Evolutionary conservation across 2,329 filamentous ascomycete species (phyloP).

Genomic region (Aspergillus eucalypticola): DNA sequence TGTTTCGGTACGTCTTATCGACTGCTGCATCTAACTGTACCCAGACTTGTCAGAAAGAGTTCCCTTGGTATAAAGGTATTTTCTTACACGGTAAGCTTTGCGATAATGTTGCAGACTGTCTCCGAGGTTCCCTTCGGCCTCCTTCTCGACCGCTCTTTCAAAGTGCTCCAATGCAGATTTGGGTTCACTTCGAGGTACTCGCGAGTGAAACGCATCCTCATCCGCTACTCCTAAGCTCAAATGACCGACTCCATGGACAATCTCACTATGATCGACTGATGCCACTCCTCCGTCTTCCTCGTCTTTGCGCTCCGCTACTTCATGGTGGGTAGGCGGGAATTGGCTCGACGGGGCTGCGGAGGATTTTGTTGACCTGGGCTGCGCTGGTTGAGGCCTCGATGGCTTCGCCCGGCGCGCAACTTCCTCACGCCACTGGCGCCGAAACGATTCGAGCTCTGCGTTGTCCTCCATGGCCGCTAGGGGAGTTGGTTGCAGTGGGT

Average conservation of each 20-base stretch:
- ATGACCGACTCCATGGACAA: slow-evolving; percentile 38
- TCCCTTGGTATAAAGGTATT: slow-evolving; percentile 6
- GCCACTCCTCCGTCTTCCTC: slow-evolving; percentile 33
- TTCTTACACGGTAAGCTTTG: slow-evolving; percentile 78
- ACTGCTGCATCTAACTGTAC: slow-evolving; percentile 76
- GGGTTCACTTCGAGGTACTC: slow-evolving; percentile 51
- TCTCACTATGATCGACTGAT: slow-evolving; percentile 29
- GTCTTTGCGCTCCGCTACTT: slow-evolving; percentile 40
- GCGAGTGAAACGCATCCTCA: slow-evolving; percentile 42
- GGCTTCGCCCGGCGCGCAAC: slow-evolving; percentile 56
- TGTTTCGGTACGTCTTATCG: slow-evolving; percentile 83
- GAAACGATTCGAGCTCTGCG: slow-evolving; percentile 81
- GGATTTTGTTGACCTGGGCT: slow-evolving; percentile 16
- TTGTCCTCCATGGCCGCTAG: slow-evolving; percentile 46
- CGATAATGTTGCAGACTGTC: slow-evolving; percentile 88
- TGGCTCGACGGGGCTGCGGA: slow-evolving; percentile 28
- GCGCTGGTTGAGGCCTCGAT: slow-evolving; percentile 15
- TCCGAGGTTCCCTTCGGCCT: slow-evolving; percentile 79
- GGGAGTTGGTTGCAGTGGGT: slow-evolving; percentile 26
- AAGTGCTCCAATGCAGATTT: slow-evolving; percentile 86
- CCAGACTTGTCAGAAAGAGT: slow-evolving; percentile 17
- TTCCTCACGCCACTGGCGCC: slow-evolving; percentile 82
- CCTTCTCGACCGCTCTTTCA: slow-evolving; percentile 85
- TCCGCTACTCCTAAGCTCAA: slow-evolving; percentile 37
- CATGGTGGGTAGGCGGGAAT: slow-evolving; percentile 44